Evolutionary conservation across 2,329 filamentous ascomycete genomes (phyloP).

Genomic region (Colletotrichum neosansevieriae): DNA sequence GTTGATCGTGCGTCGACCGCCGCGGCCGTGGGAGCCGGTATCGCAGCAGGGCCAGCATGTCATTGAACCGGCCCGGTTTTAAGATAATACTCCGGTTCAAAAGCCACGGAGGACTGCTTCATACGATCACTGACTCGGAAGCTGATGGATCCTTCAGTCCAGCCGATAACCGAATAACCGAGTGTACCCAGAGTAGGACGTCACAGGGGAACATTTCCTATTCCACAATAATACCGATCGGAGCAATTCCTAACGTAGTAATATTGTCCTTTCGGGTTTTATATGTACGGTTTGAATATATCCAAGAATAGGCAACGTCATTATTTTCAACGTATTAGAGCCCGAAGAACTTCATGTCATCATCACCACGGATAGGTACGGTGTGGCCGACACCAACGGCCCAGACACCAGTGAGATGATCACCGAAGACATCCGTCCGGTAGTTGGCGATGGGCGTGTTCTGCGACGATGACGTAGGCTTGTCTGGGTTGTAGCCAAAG

Average conservation of each 20-base stretch:
- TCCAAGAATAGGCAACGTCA: background rate
- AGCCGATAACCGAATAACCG: too few relatives aligned
- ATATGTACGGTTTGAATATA: conserved; percentile 6
- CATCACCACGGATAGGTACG: conserved; percentile 34
- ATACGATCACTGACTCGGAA: too few relatives aligned
- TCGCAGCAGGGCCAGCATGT: too few relatives aligned
- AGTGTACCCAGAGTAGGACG: too few relatives aligned
- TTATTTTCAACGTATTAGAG: background rate
- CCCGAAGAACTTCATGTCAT: conserved; percentile 39
- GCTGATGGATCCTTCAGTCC: too few relatives aligned
- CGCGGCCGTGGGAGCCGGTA: too few relatives aligned
- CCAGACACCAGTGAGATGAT: conserved; percentile 44
- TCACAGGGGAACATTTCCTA: too few relatives aligned
- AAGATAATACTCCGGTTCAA: background rate
- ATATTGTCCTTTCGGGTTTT: background rate
- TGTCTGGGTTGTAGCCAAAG: conserved; percentile 53
- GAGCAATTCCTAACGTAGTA: too few relatives aligned
- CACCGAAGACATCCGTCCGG: conserved; percentile 54
- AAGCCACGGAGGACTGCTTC: too few relatives aligned
- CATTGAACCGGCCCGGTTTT: background rate
- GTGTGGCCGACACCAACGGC: conserved; percentile 46
- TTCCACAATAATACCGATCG: background rate
- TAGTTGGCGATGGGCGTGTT: conserved; percentile 54
- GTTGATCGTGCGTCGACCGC: too few relatives aligned
- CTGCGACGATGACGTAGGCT: conserved; percentile 46